Conservation (phyloP, 257 asterid species). For the Solanum pimpinellifolium region DNA sequence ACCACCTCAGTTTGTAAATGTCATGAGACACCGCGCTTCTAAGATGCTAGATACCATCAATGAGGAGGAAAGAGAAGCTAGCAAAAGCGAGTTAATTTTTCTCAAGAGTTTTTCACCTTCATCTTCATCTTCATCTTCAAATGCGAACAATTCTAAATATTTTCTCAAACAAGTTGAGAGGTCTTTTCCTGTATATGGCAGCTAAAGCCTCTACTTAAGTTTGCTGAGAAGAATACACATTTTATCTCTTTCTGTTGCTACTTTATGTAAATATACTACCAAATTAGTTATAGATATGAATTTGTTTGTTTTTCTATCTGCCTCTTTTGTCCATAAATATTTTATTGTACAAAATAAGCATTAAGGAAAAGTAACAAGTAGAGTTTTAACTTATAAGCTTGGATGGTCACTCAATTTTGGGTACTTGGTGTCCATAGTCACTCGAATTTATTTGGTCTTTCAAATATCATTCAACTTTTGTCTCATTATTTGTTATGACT, state of each 20-base stretch:
- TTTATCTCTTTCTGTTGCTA: not conserved
- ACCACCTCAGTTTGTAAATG: conserved; percentile 45
- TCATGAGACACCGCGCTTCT: conserved; percentile 37
- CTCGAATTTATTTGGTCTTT: not conserved
- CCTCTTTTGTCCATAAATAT: not conserved
- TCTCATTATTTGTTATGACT: not conserved
- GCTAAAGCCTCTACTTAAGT: not conserved
- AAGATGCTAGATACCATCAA: conserved; percentile 56
- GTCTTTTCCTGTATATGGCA: not conserved
- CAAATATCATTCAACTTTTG: not conserved
- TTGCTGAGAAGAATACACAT: not conserved
- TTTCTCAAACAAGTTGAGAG: not conserved
- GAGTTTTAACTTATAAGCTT: not conserved
- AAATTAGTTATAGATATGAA: not conserved
- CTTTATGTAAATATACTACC: not conserved
- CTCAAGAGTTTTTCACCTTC: not conserved
- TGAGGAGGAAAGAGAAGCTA: conserved; percentile 50
- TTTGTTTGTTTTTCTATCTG: not conserved
- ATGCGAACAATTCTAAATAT: not conserved
- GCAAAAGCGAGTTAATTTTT: not conserved
- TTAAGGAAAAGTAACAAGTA: not conserved
- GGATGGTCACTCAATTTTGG: not conserved
- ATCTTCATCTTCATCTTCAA: not conserved
- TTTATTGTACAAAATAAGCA: not conserved
- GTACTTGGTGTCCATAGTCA: not conserved